Base-by-base conservation (phyloP, 2,329 filamentous ascomycete species). In the Cucurbitaria berberidis region DNA sequence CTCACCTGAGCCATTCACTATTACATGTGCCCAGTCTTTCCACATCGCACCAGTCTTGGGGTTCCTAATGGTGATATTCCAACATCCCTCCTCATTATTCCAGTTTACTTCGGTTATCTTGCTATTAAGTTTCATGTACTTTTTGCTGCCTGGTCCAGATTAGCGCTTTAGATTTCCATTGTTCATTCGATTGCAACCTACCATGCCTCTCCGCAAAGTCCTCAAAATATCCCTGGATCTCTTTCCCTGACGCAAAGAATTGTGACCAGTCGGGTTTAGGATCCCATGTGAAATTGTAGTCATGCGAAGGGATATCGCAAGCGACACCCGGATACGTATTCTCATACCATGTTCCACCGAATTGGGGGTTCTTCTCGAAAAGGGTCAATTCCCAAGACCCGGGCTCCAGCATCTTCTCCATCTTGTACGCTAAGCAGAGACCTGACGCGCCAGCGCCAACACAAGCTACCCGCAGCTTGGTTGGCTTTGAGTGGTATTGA, bases 281-380 rank as follows among this genome's bases (percentile, higher is more conserved):
- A 48, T 81, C 78, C 80, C 82, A 87, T 2, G 83, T 82, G 63
- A 85, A 86, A 63, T 85, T 84, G 64, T 87, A 87, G 68, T 83
- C 85, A 71, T 86, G 84, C 1, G 66, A 57, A 10, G 70, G 70
- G 21, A 74, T 72, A 53, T 74, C 70, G 48, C 70, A 74, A 22
- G 68, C 69, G 13, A 69, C 63, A 42, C 71, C 71, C 2, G 70
- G 70, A 44, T 74, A 73, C 1, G 62, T 67, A 44, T 73, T 73
- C 51, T 73, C 70, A 51, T 70, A 72, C 69, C 69, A 71, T 4
- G 68, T 71, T 34, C 68, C 68, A 11, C 67, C 68, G 43, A 71
- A 68, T 26, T 62, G 60, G 3, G 63, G 53, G 26, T 71, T 71
- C 59, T 71, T 71, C 53, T 72, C 69, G 40, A 54, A 70, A 5